Conservation (phyloP, 495 filamentous ascomycete species). For the Pseudomonodictys pantanalensis region DNA sequence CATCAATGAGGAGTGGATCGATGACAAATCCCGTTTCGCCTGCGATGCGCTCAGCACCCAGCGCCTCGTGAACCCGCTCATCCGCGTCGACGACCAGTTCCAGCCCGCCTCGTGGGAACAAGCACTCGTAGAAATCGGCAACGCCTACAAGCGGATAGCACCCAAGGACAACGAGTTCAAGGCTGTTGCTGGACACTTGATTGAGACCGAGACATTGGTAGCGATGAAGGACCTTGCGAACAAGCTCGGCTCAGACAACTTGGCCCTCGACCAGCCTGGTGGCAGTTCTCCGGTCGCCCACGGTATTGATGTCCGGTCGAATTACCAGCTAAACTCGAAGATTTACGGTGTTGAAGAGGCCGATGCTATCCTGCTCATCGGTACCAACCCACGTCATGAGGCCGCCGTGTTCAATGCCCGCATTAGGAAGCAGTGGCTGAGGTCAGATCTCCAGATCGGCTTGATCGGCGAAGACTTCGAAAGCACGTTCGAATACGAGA, state of each 20-base stretch:
- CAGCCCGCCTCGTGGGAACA: constrained; percentile 91
- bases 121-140: constrained; percentile 77
- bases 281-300: constrained; percentile 84
- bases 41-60: constrained; percentile 97
- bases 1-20: constrained; percentile 99
- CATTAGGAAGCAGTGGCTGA: constrained; percentile 95
- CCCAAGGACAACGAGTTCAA: constrained; percentile 93
- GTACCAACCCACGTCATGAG: constrained; percentile 92
- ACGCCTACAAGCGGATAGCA: constrained; percentile 68
- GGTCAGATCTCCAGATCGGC: constrained; percentile 89
- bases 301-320: constrained; percentile 88
- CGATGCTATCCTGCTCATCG: constrained; percentile 85
- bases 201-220: constrained; percentile 87
- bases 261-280: constrained; percentile 84
- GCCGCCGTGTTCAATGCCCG: constrained; percentile 92
- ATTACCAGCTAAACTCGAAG: constrained; percentile 94
- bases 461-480: constrained; percentile 89
- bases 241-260: constrained; percentile 91
- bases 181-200: constrained; percentile 83
- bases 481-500: constrained; percentile 88
- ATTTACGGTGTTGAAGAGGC: constrained; percentile 91
- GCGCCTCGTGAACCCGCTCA: constrained; percentile 84
- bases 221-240: constrained; percentile 96
- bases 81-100: constrained; percentile 84
- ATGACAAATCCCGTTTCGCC: constrained; percentile 95